Percentiles rank a stretch among this genome's conserved stretches.
Conservation (phyloP, 129 eudicot species). For the Flaveria bidentis region DNA sequence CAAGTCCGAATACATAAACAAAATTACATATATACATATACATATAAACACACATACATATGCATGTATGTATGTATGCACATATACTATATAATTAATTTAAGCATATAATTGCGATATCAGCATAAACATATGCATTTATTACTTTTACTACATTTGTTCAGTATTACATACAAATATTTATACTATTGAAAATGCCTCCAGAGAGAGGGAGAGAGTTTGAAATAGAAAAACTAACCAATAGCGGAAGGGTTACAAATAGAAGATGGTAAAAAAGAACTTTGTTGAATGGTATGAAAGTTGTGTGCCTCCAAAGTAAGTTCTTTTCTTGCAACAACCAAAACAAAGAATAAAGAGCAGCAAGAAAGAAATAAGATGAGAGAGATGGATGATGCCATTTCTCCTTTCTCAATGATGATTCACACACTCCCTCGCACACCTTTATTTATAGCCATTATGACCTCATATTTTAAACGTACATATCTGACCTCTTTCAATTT, state of each 20-base stretch:
- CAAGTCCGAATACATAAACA: too few species aligned
- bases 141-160: too few species aligned
- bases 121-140: too few species aligned
- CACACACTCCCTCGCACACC: background rate
- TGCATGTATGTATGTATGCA: background rate
- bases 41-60: background rate
- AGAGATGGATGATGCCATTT: slow-evolving; percentile 29
- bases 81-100: too few species aligned
- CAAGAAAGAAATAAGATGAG: slow-evolving; percentile 20
- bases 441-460: slow-evolving; percentile 31
- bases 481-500: background rate
- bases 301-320: slow-evolving; percentile 11
- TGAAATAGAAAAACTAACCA: slow-evolving; percentile 34
- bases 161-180: background rate
- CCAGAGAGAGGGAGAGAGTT: background rate
- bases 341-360: slow-evolving; percentile 21
- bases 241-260: slow-evolving; percentile 15
- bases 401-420: slow-evolving; percentile 15
- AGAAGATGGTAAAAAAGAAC: slow-evolving; percentile 30
- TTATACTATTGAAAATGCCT: slow-evolving; percentile 12
- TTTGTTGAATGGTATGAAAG: slow-evolving; percentile 28
- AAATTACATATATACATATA: too few species aligned
- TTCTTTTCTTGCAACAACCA: slow-evolving; percentile 20
- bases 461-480: background rate
- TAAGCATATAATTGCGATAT: too few species aligned